Evolutionary conservation across 2,329 filamentous ascomycete species (phyloP).

Genomic region (Kalmusia sp.): DNA sequence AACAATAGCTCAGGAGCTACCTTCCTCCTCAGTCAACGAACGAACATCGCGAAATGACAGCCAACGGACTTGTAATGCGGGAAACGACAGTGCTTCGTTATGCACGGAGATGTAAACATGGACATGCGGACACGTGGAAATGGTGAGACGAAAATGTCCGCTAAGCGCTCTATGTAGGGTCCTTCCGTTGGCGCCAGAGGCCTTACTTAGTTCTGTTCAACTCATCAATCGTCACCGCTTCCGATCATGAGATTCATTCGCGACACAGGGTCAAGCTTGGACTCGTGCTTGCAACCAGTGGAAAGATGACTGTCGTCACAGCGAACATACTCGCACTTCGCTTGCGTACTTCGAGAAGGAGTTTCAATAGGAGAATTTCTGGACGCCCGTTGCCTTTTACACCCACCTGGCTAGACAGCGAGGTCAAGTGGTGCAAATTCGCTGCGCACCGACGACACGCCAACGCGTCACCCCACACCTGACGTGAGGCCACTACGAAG

Average conservation of each 20-base stretch:
- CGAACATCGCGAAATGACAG: neutral
- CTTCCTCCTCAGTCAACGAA: neutral
- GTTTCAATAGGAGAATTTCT: neutral
- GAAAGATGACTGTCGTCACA: neutral
- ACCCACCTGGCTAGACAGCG: too few relatives aligned
- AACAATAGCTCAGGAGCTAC: neutral
- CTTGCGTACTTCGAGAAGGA: neutral
- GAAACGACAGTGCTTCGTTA: neutral
- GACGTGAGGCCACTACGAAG: too few relatives aligned
- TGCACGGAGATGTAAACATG: constrained; percentile 3
- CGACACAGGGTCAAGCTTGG: neutral
- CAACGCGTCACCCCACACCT: too few relatives aligned
- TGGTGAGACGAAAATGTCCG: constrained; percentile 1
- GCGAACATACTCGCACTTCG: neutral
- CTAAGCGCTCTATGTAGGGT: neutral
- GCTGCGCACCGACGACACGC: too few relatives aligned
- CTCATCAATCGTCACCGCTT: neutral
- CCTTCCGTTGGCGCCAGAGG: neutral
- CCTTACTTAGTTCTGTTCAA: neutral
- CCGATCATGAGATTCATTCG: neutral
- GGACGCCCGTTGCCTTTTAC: too few relatives aligned
- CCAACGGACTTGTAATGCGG: constrained; percentile 2
- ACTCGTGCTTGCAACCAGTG: neutral
- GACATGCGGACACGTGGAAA: constrained; percentile 3
- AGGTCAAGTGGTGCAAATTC: too few relatives aligned